Evolutionary conservation across 176 grass and related monocot genomes (phyloP).

Genomic region (Hyparrhenia diplandra): DNA sequence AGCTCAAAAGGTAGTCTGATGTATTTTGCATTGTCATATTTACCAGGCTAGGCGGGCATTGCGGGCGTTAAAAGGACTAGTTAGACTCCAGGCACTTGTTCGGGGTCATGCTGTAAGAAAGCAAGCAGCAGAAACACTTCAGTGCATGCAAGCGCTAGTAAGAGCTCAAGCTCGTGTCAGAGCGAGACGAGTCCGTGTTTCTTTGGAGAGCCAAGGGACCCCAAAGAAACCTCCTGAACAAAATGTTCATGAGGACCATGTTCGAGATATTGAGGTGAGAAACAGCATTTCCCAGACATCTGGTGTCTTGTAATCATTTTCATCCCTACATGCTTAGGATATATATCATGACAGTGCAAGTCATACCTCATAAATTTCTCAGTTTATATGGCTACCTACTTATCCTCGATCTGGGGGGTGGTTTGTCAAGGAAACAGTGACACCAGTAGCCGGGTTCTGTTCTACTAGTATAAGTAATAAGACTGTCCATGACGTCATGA

Average conservation of each 20-base stretch:
- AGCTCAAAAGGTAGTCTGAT: background rate
- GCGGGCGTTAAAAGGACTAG: conserved; percentile 83
- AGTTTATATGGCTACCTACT: background rate
- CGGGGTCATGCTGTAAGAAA: conserved; percentile 97
- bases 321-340: background rate
- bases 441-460: background rate
- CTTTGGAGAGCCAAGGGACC: conserved; percentile 83
- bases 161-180: conserved; percentile 97
- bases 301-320: background rate
- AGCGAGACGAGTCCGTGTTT: conserved; percentile 75
- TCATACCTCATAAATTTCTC: background rate
- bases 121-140: conserved; percentile 95
- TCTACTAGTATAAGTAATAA: background rate
- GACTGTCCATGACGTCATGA: background rate
- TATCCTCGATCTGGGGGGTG: background rate
- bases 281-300: background rate
- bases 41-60: conserved; percentile 90
- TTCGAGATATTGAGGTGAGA: conserved; percentile 75
- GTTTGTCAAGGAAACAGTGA: background rate
- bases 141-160: conserved; percentile 93
- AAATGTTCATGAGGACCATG: conserved; percentile 20
- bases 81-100: conserved; percentile 92
- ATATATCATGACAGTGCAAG: background rate
- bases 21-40: background rate
- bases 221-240: conserved; percentile 51